Base-by-base conservation (phyloP, 495 filamentous ascomycete genomes). In the Daldinia loculata region DNA sequence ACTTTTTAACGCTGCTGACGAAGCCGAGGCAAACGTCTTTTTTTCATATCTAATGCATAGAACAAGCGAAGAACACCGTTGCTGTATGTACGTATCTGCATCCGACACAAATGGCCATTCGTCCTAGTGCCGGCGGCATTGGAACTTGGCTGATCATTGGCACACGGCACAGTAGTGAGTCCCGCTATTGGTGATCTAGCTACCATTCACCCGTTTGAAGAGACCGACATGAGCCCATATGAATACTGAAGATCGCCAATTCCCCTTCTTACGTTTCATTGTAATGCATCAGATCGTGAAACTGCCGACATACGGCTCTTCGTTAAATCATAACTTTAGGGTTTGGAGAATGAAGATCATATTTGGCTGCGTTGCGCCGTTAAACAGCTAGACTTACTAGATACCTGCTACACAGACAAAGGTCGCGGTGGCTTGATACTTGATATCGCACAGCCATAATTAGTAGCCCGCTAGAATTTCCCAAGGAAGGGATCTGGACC, bases 151-250 rank as follows among this genome's bases (percentile, higher is more conserved):
- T 56, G 70, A 69, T 73, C 65, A 62, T 55, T 66, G 66, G 70
- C 45, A 69, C 61, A 62, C 65, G 67, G 61, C 32, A 72, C 56
- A 63, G 61, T 52, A 69, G 34, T 57, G 32, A 60, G 70, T 64
- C 61, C 65, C 56, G 70, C 59, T 63, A 63, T 71, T 67, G 63
- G 63, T 19, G 66, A 66, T 67, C 12, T 58, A 45, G 38, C 45
- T 53, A 36, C 65, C 29, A 67, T 67, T 70, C 71, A 74, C 48
- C 67, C 71, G 67, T 59, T 59, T 51, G 63, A 64, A 67, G 70
- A 39, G 63, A 29, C 71, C 71, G 71, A 74, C 67, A 70, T 70
- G 71, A 67, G 67, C 58, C 71, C 71, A 70, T 70, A 74, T 74
- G 71, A 74, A 67, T 59, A 48, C 66, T 63, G 63, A 74, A 67